phyloP scores from a whole-genome alignment of 768 basidiomycete species.

The Leccinum incarnatum region DNA sequence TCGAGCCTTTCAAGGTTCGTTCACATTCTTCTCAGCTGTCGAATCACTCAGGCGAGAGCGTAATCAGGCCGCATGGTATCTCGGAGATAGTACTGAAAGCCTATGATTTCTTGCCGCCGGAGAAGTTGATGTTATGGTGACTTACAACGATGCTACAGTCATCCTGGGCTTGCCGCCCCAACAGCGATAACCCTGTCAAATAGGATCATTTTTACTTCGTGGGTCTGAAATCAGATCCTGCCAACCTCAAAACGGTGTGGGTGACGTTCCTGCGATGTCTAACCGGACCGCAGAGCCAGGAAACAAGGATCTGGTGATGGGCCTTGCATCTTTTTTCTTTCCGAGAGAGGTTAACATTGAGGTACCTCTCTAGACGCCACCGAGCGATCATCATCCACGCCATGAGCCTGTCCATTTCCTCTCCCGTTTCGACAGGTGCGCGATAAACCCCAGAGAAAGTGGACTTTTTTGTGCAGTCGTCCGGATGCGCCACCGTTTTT shows the following conservation, averaged over 20 bases:
- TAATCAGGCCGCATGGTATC: constrained; percentile 51
- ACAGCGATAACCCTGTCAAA: constrained; percentile 7
- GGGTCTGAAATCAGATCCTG: constrained; percentile 48
- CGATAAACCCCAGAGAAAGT: constrained; percentile 59
- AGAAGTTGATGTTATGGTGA: constrained; percentile 48
- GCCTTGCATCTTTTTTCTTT: constrained; percentile 1
- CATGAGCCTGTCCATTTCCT: constrained; percentile 45
- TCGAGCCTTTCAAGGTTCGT: constrained; percentile 28
- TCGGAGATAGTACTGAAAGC: constrained; percentile 55
- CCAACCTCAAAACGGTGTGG: constrained; percentile 34
- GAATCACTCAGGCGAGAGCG: neutral
- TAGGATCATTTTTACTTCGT: constrained; percentile 50
- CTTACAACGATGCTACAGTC: constrained; percentile 49
- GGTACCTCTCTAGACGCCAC: constrained; percentile 23
- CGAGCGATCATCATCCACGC: constrained; percentile 17
- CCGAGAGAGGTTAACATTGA: neutral
- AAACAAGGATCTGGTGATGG: constrained; percentile 42
- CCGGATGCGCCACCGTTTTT: constrained; percentile 33
- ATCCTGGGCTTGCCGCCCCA: neutral
- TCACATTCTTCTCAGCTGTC: constrained; percentile 28
- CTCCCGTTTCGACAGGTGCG: constrained; percentile 56
- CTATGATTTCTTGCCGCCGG: constrained; percentile 41
- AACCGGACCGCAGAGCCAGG: constrained; percentile 45
- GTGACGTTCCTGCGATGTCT: constrained; percentile 40
- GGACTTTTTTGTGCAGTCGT: constrained; percentile 48